phyloP scores from a whole-genome alignment of 148 eudicot species.

The Rhododendron kiyosumense region DNA sequence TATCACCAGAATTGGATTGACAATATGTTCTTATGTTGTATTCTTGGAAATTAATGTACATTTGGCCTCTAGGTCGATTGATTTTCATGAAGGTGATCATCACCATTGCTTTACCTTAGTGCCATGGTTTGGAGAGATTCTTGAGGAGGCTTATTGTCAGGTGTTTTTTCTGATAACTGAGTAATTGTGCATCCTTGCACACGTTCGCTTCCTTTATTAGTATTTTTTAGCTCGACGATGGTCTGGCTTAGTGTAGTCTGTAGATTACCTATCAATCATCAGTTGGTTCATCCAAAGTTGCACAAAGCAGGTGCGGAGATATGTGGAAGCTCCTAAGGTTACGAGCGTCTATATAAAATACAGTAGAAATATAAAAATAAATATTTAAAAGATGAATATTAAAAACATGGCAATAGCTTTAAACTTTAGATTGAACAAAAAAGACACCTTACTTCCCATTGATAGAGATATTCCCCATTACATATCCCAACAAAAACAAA shows the following conservation, averaged over 20 bases:
- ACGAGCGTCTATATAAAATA: too few species aligned
- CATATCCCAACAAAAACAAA: too few species aligned
- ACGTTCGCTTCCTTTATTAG: neutral
- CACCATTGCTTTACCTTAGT: neutral
- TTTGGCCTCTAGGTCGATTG: neutral
- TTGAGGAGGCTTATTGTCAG: too few species aligned
- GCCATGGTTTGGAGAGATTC: neutral
- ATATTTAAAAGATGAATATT: too few species aligned
- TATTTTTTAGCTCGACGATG: neutral
- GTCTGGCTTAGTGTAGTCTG: neutral
- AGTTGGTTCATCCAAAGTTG: neutral
- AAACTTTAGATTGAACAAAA: too few species aligned
- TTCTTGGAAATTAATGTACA: neutral
- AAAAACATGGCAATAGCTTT: too few species aligned
- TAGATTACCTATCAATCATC: neutral
- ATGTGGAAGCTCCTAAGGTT: too few species aligned
- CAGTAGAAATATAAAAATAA: too few species aligned
- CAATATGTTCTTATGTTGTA: constrained; percentile 1
- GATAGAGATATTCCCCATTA: too few species aligned
- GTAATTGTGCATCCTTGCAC: neutral
- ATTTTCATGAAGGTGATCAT: neutral
- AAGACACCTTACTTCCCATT: too few species aligned
- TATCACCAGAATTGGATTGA: neutral
- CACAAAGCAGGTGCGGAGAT: too few species aligned
- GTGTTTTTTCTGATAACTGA: neutral